Conservation (phyloP, 257 asterid species). For the Forsythia viridissima region DNA sequence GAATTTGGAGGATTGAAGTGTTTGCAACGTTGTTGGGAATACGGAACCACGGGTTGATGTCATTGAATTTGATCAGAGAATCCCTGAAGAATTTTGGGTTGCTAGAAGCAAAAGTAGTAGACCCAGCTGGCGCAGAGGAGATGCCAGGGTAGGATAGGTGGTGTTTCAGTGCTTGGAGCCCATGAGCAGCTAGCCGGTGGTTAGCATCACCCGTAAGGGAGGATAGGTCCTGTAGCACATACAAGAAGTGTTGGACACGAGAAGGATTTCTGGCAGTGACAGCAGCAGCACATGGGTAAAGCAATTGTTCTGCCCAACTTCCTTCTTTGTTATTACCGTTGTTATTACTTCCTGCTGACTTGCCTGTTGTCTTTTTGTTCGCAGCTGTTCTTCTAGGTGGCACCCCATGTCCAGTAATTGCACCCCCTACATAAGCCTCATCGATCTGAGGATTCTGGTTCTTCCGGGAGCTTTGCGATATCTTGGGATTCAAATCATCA, state of each 20-base stretch:
- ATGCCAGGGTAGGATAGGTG: slow-evolving; percentile 47
- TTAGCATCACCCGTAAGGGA: slow-evolving; percentile 75
- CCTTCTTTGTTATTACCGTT: slow-evolving; percentile 59
- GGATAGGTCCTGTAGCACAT: slow-evolving; percentile 66
- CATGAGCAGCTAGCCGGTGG: slow-evolving; percentile 74
- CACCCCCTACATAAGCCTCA: slow-evolving; percentile 27
- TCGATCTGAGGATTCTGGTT: slow-evolving; percentile 23
- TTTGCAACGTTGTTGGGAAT: slow-evolving; percentile 78
- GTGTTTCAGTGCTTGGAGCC: slow-evolving; percentile 67
- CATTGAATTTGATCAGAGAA: slow-evolving; percentile 72
- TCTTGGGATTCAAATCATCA: slow-evolving; percentile 28
- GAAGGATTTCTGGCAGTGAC: slow-evolving; percentile 55
- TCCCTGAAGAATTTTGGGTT: slow-evolving; percentile 60
- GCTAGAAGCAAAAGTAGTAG: slow-evolving; percentile 49
- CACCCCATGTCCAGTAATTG: slow-evolving; percentile 23
- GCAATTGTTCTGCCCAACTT: slow-evolving; percentile 92
- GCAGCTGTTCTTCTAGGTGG: slow-evolving; percentile 33
- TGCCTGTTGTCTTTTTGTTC: slow-evolving; percentile 38
- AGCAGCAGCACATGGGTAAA: slow-evolving; percentile 87
- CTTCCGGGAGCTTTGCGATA: slow-evolving; percentile 27
- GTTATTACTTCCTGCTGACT: slow-evolving; percentile 28
- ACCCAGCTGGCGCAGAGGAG: slow-evolving; percentile 26
- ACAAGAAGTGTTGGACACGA: slow-evolving; percentile 75
- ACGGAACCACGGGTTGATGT: slow-evolving; percentile 81
- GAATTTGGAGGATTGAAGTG: slow-evolving; percentile 76